These are phyloP conservation scores for Blastobotrys indianensis DNA, from an alignment of 1,139 yeast species.

Conservation along the genomic window DNA sequence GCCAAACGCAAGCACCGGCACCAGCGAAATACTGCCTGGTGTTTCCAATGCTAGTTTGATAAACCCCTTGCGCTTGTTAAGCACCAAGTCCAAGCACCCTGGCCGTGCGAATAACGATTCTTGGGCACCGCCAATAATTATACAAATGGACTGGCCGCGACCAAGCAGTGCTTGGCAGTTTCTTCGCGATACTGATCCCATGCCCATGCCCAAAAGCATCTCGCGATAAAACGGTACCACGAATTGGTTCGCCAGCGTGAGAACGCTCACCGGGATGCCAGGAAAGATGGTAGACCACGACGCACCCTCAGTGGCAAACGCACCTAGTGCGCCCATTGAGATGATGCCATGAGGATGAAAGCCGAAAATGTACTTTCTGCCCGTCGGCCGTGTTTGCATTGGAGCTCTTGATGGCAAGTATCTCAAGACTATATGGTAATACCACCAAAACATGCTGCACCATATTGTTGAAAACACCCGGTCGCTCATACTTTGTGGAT, in stretches of 20 bases:
- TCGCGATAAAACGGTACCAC: slow-evolving; percentile 85
- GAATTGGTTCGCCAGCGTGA: slow-evolving; percentile 82
- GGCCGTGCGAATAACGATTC: slow-evolving; percentile 74
- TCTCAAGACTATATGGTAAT: slow-evolving; percentile 15
- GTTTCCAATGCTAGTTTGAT: slow-evolving; percentile 76
- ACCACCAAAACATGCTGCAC: slow-evolving; percentile 24
- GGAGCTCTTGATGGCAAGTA: slow-evolving; percentile 3
- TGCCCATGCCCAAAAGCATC: slow-evolving; percentile 72
- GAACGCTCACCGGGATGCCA: slow-evolving; percentile 68
- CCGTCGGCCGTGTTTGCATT: slow-evolving; percentile 22
- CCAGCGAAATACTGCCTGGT: slow-evolving; percentile 63
- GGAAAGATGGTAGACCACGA: slow-evolving; percentile 67
- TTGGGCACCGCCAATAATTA: slow-evolving; percentile 94
- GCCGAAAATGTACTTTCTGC: slow-evolving; percentile 70
- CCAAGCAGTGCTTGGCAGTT: slow-evolving; percentile 62
- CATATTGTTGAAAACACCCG: no score
- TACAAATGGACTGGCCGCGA: slow-evolving; percentile 65
- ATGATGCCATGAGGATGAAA: slow-evolving; percentile 97
- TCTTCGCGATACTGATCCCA: slow-evolving; percentile 74
- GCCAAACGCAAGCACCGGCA: slow-evolving; percentile 90
- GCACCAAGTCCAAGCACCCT: slow-evolving; percentile 54
- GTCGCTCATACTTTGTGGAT: slow-evolving; percentile 2
- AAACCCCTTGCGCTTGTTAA: slow-evolving; percentile 80
- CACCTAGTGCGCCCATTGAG: slow-evolving; percentile 87
- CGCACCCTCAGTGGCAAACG: slow-evolving; percentile 75